These are phyloP conservation scores for Penicillium cosmopolitanum DNA, from an alignment of 495 filamentous ascomycete species.

Conservation along the genomic window DNA sequence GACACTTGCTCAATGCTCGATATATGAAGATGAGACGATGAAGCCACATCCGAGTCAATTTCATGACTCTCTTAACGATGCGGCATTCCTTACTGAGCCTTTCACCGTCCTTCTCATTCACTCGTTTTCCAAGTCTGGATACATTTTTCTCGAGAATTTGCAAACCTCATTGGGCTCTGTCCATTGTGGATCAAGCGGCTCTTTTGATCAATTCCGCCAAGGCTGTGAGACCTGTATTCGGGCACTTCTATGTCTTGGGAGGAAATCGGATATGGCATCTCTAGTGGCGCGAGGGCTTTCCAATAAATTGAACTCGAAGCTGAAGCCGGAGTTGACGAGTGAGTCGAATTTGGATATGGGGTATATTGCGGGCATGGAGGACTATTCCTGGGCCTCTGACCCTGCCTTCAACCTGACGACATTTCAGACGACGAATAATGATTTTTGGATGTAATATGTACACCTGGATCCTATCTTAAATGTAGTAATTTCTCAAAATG, in stretches of 20 bases:
- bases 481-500: too few relatives aligned
- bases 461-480: too few relatives aligned
- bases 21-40: constrained; percentile 18
- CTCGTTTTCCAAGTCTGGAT: constrained; percentile 44
- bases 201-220: constrained; percentile 17
- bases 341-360: background rate
- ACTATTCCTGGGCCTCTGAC: background rate
- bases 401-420: background rate
- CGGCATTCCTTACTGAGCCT: constrained; percentile 48
- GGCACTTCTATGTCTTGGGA: constrained; percentile 46
- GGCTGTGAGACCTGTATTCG: constrained; percentile 38
- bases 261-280: constrained; percentile 50
- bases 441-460: background rate
- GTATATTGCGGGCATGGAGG: background rate
- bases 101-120: constrained; percentile 51
- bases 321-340: background rate
- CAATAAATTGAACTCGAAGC: constrained; percentile 16
- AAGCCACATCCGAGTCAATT: constrained; percentile 15
- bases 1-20: constrained; percentile 40
- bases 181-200: constrained; percentile 8
- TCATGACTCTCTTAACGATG: constrained; percentile 34
- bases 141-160: constrained; percentile 30
- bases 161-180: background rate
- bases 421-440: background rate
- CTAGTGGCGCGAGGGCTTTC: constrained; percentile 22